Evolutionary conservation across 106 monocot genomes (phyloP).

Genomic region (Acorus gramineus): DNA sequence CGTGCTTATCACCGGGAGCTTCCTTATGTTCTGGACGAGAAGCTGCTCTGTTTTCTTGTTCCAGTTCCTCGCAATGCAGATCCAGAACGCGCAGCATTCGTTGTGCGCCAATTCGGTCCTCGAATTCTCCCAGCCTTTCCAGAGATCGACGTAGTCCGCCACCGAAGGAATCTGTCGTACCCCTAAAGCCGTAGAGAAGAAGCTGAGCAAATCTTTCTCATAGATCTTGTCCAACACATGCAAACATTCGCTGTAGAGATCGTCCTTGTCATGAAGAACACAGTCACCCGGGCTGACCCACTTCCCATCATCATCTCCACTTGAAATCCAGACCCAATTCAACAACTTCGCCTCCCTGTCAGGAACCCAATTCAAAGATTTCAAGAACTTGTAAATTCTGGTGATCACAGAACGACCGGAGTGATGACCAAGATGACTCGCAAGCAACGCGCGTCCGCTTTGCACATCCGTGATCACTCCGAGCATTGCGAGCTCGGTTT

Average conservation of each 20-base stretch:
- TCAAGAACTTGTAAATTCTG: conserved; percentile 32
- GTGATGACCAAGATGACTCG: conserved; percentile 15
- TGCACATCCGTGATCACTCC: conserved; percentile 25
- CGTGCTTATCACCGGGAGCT: conserved; percentile 15
- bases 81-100: conserved; percentile 32
- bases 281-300: conserved; percentile 30
- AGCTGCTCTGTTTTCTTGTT: not conserved
- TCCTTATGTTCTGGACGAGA: conserved; percentile 2
- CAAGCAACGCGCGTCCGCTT: conserved; percentile 5
- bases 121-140: conserved; percentile 27
- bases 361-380: conserved; percentile 23
- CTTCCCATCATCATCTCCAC: conserved; percentile 11
- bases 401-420: conserved; percentile 4
- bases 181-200: conserved; percentile 17
- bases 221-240: conserved; percentile 33
- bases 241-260: conserved; percentile 15
- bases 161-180: conserved; percentile 13
- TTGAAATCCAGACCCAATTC: conserved; percentile 32
- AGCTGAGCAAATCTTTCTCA: conserved; percentile 5
- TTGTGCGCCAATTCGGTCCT: not conserved
- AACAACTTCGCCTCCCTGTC: not conserved
- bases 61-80: conserved; percentile 19
- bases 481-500: conserved; percentile 13
- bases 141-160: conserved; percentile 23
- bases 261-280: conserved; percentile 21